A percentile compares a stretch with the other conserved stretches of the same genome.
These are phyloP conservation scores for Eremothecium coryli DNA, from an alignment of 1,139 yeast species.

Conservation along the genomic window DNA sequence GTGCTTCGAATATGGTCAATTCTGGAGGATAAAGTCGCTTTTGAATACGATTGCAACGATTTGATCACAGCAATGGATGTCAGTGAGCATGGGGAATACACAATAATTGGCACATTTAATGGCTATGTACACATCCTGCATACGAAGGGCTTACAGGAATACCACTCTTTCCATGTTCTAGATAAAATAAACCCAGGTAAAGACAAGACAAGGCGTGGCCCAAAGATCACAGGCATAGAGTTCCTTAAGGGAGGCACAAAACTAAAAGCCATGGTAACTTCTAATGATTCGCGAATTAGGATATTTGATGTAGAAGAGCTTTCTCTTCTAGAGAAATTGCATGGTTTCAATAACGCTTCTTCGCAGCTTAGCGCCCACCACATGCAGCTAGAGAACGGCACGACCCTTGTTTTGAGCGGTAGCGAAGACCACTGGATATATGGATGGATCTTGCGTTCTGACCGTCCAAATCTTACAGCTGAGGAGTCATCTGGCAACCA, in stretches of 20 bases:
- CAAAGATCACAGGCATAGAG: slow-evolving; percentile 47
- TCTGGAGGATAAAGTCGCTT: slow-evolving; percentile 45
- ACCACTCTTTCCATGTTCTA: slow-evolving; percentile 47
- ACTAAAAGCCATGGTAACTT: slow-evolving; percentile 43
- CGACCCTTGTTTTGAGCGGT: slow-evolving; percentile 35
- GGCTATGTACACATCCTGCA: slow-evolving; percentile 59
- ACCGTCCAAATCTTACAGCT: neutral
- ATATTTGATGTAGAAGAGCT: slow-evolving; percentile 50
- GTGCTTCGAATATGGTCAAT: slow-evolving; percentile 77
- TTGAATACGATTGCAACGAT: slow-evolving; percentile 26
- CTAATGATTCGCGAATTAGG: slow-evolving; percentile 75
- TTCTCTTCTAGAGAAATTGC: slow-evolving; percentile 55
- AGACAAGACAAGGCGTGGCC: slow-evolving; percentile 27
- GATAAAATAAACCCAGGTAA: slow-evolving; percentile 25
- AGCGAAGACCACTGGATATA: slow-evolving; percentile 39
- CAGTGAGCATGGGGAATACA: slow-evolving; percentile 42
- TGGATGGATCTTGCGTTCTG: slow-evolving; percentile 22
- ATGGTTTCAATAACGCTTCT: slow-evolving; percentile 62
- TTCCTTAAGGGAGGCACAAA: slow-evolving; percentile 25
- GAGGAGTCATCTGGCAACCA: neutral
- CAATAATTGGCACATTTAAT: slow-evolving; percentile 73
- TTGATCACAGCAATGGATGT: slow-evolving; percentile 25
- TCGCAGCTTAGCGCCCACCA: slow-evolving; percentile 57
- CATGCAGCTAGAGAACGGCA: slow-evolving; percentile 4
- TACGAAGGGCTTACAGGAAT: slow-evolving; percentile 53